Evolutionary conservation across 2,329 filamentous ascomycete species (phyloP).

Genomic region (Lecanicillium sp.): DNA sequence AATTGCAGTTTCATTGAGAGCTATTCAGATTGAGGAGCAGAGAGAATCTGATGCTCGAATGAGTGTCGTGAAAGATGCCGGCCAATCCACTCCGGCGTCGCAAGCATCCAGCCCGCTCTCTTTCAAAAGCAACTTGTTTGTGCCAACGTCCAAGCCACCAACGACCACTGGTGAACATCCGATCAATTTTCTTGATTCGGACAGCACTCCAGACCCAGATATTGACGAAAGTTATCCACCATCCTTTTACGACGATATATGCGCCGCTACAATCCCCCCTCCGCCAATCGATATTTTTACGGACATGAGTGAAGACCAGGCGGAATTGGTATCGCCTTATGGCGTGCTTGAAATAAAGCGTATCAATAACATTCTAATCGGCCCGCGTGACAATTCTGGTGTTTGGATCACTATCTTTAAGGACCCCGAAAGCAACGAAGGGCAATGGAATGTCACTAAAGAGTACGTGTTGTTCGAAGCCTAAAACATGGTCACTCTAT

Average conservation of each 20-base stretch:
- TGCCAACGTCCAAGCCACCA: slow-evolving; percentile 2
- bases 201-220: no score
- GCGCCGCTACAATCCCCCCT: no score
- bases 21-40: slow-evolving; percentile 29
- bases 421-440: slow-evolving; percentile 14
- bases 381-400: slow-evolving; percentile 14
- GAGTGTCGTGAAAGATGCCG: neutral
- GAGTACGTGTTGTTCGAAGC: slow-evolving; percentile 15
- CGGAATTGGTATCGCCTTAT: slow-evolving; percentile 17
- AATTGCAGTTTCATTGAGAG: slow-evolving; percentile 22
- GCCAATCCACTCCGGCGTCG: neutral
- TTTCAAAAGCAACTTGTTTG: slow-evolving; percentile 1
- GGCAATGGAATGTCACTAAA: slow-evolving; percentile 20
- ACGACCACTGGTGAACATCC: neutral
- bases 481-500: no score
- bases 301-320: slow-evolving; percentile 6
- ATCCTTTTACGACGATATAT: no score
- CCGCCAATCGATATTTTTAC: neutral
- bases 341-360: slow-evolving; percentile 17
- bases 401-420: slow-evolving; percentile 22
- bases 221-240: no score
- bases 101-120: slow-evolving; percentile 1
- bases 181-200: no score
- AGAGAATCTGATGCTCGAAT: neutral
- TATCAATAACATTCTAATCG: slow-evolving; percentile 23